phyloP scores from a whole-genome alignment of 352 stramenopile species.

The Globisporangium okanoganense region DNA sequence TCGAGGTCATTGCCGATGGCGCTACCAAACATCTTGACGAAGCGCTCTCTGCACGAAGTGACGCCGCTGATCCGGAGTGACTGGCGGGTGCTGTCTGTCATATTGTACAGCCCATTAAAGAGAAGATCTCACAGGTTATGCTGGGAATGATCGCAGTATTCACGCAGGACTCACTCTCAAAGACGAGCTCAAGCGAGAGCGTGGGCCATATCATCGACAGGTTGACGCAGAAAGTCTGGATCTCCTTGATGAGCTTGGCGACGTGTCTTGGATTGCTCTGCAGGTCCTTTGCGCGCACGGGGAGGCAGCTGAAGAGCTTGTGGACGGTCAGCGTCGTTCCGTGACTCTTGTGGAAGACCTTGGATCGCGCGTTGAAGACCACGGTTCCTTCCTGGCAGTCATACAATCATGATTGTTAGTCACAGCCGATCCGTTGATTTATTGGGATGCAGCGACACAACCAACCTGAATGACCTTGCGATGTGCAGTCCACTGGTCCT shows the following conservation, averaged over 20 bases:
- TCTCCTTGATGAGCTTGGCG: slow-evolving; percentile 28
- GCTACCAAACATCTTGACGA: slow-evolving; percentile 36
- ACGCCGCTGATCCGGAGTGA: slow-evolving; percentile 13
- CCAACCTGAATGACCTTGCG: slow-evolving; percentile 65
- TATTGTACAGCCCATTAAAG: background rate
- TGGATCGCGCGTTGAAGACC: slow-evolving; percentile 53
- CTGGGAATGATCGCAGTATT: too few relatives aligned
- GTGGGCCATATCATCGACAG: slow-evolving; percentile 76
- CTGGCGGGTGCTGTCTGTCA: slow-evolving; percentile 10
- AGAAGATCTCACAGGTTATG: background rate
- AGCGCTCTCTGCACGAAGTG: slow-evolving; percentile 29
- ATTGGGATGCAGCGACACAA: background rate
- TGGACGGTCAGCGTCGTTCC: slow-evolving; percentile 50
- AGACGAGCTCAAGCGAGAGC: slow-evolving; percentile 51
- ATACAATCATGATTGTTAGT: background rate
- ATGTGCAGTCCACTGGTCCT: slow-evolving; percentile 51
- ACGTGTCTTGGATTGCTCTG: slow-evolving; percentile 30
- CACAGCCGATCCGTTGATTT: background rate
- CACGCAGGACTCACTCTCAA: slow-evolving; percentile 30
- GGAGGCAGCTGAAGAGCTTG: slow-evolving; percentile 59
- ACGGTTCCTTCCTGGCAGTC: slow-evolving; percentile 39
- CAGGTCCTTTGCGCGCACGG: slow-evolving; percentile 47
- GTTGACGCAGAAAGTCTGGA: slow-evolving; percentile 46
- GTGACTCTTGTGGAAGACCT: slow-evolving; percentile 24
- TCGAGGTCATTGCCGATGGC: slow-evolving; percentile 38